These are phyloP conservation scores for Nannochloropsis gaditana DNA, from an alignment of 108 stramenopile species.

Conservation along the genomic window DNA sequence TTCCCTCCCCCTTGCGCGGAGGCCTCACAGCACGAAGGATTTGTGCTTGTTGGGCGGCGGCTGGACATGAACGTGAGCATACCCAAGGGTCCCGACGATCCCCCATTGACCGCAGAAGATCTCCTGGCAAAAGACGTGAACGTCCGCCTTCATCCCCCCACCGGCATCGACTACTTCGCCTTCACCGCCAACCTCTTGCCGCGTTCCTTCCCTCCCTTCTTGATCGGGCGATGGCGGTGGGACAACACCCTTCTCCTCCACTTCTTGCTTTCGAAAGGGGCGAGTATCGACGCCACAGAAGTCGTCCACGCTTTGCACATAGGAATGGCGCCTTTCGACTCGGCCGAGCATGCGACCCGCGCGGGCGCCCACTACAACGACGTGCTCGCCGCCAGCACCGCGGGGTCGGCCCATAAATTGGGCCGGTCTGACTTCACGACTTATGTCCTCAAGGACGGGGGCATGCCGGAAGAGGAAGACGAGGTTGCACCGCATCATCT, in stretches of 20 bases:
- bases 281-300: constrained; percentile 3
- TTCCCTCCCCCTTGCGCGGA: neutral
- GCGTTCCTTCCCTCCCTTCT: neutral
- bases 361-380: neutral
- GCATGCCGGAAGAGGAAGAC: constrained; percentile 1
- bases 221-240: neutral
- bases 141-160: neutral
- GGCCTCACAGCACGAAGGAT: neutral
- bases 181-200: neutral
- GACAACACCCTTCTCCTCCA: neutral
- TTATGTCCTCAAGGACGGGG: neutral
- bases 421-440: neutral
- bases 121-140: neutral
- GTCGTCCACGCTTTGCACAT: neutral
- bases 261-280: neutral
- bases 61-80: neutral
- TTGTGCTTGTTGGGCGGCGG: neutral
- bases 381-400: neutral
- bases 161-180: constrained; percentile 13
- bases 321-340: neutral
- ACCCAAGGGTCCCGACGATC: neutral
- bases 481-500: neutral
- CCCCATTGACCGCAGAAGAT: neutral
- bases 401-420: neutral
- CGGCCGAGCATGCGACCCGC: neutral